Evolutionary conservation across 2,329 filamentous ascomycete species (phyloP).

Genomic region (Pseudogymnoascus sp.): DNA sequence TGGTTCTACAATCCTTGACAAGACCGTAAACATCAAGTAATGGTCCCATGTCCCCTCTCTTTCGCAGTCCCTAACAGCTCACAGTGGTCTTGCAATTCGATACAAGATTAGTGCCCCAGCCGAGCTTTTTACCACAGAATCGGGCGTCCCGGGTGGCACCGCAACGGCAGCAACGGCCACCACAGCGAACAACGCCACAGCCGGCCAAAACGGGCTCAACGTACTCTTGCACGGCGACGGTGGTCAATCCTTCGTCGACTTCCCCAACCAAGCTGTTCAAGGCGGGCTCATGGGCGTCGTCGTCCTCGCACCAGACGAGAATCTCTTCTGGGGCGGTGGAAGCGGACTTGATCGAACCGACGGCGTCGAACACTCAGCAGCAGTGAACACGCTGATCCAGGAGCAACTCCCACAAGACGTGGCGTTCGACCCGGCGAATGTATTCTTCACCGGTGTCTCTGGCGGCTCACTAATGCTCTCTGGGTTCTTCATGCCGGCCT

Average conservation of each 20-base stretch:
- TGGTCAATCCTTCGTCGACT: slow-evolving; percentile 62
- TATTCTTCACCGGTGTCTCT: slow-evolving; percentile 51
- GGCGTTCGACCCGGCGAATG: slow-evolving; percentile 42
- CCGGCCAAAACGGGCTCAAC: slow-evolving; percentile 41
- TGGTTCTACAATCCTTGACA: slow-evolving; percentile 47
- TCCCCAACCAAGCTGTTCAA: slow-evolving; percentile 70
- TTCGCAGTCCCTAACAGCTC: slow-evolving; percentile 12
- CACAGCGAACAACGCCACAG: slow-evolving; percentile 18
- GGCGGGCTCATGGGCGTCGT: slow-evolving; percentile 69
- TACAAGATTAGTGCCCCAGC: slow-evolving; percentile 49
- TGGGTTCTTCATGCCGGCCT: slow-evolving; percentile 50
- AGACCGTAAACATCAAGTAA: slow-evolving; percentile 46
- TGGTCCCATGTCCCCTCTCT: slow-evolving; percentile 10
- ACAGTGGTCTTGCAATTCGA: slow-evolving; percentile 43
- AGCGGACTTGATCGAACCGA: slow-evolving; percentile 44
- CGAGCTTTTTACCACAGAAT: slow-evolving; percentile 41
- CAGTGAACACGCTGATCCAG: slow-evolving; percentile 44
- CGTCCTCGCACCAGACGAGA: slow-evolving; percentile 49
- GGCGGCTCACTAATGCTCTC: slow-evolving; percentile 46
- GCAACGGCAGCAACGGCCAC: slow-evolving; percentile 21
- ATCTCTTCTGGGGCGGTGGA: slow-evolving; percentile 52
- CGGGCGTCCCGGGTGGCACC: slow-evolving; percentile 40
- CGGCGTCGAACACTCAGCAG: slow-evolving; percentile 47
- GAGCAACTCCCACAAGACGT: slow-evolving; percentile 43
- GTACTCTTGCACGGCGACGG: slow-evolving; percentile 53